Percentiles rank a stretch among this genome's conserved stretches.
Conservation (phyloP, 164 flowering plant genomes). For the Umbilicus rupestris region DNA sequence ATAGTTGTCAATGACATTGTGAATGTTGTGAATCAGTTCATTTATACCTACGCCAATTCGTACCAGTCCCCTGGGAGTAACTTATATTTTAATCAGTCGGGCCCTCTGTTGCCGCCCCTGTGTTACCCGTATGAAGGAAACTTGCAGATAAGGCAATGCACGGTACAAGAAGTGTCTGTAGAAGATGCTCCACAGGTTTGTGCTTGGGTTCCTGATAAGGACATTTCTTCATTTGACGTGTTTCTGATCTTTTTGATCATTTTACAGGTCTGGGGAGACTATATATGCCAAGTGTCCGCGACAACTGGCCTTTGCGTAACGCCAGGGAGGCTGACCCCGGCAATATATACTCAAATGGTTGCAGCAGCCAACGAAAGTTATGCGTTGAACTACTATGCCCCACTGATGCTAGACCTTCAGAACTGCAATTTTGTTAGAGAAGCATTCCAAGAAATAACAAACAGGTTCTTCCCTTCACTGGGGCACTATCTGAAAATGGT, state of each 20-base stretch:
- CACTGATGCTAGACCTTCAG: constrained; percentile 56
- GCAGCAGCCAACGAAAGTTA: constrained; percentile 68
- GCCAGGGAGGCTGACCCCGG: constrained; percentile 67
- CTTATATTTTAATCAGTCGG: constrained; percentile 72
- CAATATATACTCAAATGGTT: constrained; percentile 44
- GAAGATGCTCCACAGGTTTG: constrained; percentile 55
- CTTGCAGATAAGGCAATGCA: constrained; percentile 52
- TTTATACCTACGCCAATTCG: constrained; percentile 51
- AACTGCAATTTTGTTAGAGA: constrained; percentile 79
- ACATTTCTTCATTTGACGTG: not conserved
- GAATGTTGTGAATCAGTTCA: constrained; percentile 54
- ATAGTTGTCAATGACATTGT: constrained; percentile 48
- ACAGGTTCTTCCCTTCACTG: constrained; percentile 48
- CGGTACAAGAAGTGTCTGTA: constrained; percentile 47
- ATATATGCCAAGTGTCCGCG: constrained; percentile 42
- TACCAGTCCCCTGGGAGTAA: constrained; percentile 24
- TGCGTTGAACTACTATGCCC: constrained; percentile 71
- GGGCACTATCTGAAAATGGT: constrained; percentile 46
- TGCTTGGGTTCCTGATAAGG: not conserved
- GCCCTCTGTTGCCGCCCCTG: constrained; percentile 69
- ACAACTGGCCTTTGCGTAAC: constrained; percentile 39
- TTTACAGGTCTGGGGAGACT: constrained; percentile 71
- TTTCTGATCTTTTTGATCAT: not conserved
- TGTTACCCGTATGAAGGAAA: constrained; percentile 71
- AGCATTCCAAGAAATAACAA: constrained; percentile 54